Evolutionary conservation across 495 filamentous ascomycete species (phyloP), one percentile per base, ranked within the genome.

Genomic region (Annulohypoxylon moriforme): DNA sequence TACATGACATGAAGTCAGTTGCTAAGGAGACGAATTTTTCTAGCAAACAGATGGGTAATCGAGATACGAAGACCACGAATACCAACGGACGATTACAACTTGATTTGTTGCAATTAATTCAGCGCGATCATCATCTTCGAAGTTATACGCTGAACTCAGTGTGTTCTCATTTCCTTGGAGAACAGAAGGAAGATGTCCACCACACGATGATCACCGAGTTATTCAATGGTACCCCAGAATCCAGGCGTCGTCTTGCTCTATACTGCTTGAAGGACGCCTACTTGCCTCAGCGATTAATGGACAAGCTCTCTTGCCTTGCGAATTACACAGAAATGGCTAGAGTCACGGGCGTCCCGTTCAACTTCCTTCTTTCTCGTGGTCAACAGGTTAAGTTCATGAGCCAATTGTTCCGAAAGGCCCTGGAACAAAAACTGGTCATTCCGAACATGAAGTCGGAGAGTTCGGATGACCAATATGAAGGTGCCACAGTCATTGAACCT

Each of bases 301-400:
- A 99, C 79, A 99, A 99, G 75, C 85, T 99, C 31, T 98, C 96
- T 80, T 98, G 96, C 79, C 85, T 99, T 27, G 91, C 97, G 76
- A 99, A 99, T 78, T 98, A 98, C 75, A 98, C 96, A 0, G 96
- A 99, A 80, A 99, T 99, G 96, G 96, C 96, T 42, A 96, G 96
- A 87, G 96, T 99, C 76, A 99, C 96, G 16, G 96, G 96, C 67
- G 94, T 99, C 1, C 96, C 96, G 1, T 99, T 98, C 85, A 97
- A 96, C 75, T 98, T 91, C 75, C 87, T 99, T 18, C 87, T 99
- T 3, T 86, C 96, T 25, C 89, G 93, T 77, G 96, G 96, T 49
- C 96, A 99, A 76, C 96, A 99, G 78, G 92, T 98, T 75, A 97
- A 97, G 75, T 98, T 99, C 82, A 86, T 99, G 80, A 97, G 94